Evolutionary conservation across 192 early-diverging fungal genomes (phyloP), one percentile per base, ranked within the genome.

Genomic region (Coemansia sp.): DNA sequence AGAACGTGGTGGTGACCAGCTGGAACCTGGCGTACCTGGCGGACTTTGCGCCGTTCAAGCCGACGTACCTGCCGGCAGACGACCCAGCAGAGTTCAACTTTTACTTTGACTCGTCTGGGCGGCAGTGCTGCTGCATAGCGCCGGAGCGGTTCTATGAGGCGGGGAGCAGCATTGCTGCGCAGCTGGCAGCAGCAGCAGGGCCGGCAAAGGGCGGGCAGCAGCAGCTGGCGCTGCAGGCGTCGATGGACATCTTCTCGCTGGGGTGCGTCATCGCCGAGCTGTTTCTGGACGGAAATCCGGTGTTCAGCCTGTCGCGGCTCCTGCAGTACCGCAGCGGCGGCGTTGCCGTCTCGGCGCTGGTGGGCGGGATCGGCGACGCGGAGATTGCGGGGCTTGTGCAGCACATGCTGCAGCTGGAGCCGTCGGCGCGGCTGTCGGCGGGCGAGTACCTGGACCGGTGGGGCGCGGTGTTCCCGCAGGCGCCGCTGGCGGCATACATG

Each of bases 61-160:
- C 96, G 3, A 90, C 90, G n/a, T 93, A 89, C 72, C 63, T 98
- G 32, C 96, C 96, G 14, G 94, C 95, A 79, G 96, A 98, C 74
- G 94, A 98, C 64, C 96, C 96, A 0, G 93, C 93, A 14, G 91
- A 97, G 62, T 99, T 96, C 72, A 93, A 92, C 4, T 98, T 94
- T 76, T 99, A 94, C 71, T 99, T 99, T 78, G 97, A 99, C 79
- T 89, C 93, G 24, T 92, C 94, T 9, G 84, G 89, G 4, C 85
- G 97, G 38, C 85, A 95, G 57, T 91, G 88, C 47, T 99, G 97
- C 74, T 99, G 96, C 76, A 77, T 99, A 25, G 96, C 97, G 22
- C 96, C 97, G 2, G 97, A 99, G 83, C 83, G 97, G 70, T 96
- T 99, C 73, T 93, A 93, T 61, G 89, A 89, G n/a, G 84, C 85